Percentiles rank a stretch among this genome's conserved stretches.
Conservation (phyloP, 306 rosid genomes). For the Rosa chinensis region DNA sequence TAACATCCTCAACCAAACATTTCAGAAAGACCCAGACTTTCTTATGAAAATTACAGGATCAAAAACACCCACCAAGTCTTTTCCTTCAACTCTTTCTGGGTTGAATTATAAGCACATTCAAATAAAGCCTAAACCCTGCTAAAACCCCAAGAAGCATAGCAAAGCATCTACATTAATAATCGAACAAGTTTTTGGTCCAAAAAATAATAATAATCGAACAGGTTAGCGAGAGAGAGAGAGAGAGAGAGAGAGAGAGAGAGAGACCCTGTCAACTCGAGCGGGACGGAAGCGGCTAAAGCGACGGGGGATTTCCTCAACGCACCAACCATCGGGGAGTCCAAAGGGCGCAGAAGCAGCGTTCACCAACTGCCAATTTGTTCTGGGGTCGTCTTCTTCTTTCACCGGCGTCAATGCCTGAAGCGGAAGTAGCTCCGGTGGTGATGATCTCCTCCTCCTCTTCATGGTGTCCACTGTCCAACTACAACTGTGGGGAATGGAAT, state of each 20-base stretch:
- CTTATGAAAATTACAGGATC: background rate
- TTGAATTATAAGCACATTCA: background rate
- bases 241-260: background rate
- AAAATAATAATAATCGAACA: too few species aligned
- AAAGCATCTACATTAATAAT: background rate
- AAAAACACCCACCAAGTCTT: background rate
- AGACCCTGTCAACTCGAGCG: conserved; percentile 38
- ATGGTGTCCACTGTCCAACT: too few species aligned
- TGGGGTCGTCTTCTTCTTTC: background rate
- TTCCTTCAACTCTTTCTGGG: background rate
- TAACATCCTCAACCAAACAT: background rate
- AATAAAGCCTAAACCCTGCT: background rate
- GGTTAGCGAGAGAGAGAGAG: too few species aligned
- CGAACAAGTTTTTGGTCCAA: background rate
- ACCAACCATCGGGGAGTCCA: conserved; percentile 52
- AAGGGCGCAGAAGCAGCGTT: conserved; percentile 9
- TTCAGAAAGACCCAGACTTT: background rate
- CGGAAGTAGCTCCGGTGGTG: conserved; percentile 11
- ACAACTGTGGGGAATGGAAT: too few species aligned
- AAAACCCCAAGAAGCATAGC: background rate
- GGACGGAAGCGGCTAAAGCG: background rate
- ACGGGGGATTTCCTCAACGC: conserved; percentile 44
- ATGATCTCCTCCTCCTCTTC: conserved; percentile 11
- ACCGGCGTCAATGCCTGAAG: conserved; percentile 9
- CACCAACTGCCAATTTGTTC: conserved; percentile 22